Base-by-base conservation (phyloP, 176 grass and related monocot genomes). In the Rhynchospora pubera region DNA sequence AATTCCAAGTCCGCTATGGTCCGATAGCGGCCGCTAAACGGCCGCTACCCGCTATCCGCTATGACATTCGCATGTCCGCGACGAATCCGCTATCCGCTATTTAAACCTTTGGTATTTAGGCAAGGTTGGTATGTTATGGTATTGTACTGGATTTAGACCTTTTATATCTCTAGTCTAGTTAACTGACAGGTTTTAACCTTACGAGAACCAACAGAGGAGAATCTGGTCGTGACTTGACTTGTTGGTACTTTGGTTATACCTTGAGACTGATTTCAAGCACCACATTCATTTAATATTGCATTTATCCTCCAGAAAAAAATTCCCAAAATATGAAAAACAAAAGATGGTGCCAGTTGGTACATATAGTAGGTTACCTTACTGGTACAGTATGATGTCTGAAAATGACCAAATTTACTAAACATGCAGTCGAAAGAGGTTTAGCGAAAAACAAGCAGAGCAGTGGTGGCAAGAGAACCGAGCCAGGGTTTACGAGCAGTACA, bases 381-480 rank as follows among this genome's bases (percentile, higher is more conserved):
- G 15, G 65, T 68, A 43, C 34, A 44, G 22, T 30, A 30, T 26
- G 22, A 5, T 26, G 47, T 55, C 22, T 76, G 48, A 55, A 76
- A 76, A 53, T 76, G 24, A 76, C 72, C 24, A 53, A 75, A 77
- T 55, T 24, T 39, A 88, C 58, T 83, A 23, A 87, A 32, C 47
- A 85, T 94, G 30, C 89, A 98, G 94, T 57, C 96, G 96, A 39
- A 98, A 98, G 85, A 87, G 87, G 79, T 98, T 98, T 85, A 98
- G 90, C 23, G 96, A 98, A 70, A 98, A 87, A 62, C 92, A 93
- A 79, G 96, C 96, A 44, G 96, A 93, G 82, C 85, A 93, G 84
- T 98, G 96, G 96, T 98, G 96, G 96, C 88, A 93, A 69, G 90
- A 91, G 84, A 98, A 98, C 87, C 91, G 92, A 66, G 86, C 87